phyloP scores from a whole-genome alignment of 257 asterid genomes.

The Haberlea rhodopensis region DNA sequence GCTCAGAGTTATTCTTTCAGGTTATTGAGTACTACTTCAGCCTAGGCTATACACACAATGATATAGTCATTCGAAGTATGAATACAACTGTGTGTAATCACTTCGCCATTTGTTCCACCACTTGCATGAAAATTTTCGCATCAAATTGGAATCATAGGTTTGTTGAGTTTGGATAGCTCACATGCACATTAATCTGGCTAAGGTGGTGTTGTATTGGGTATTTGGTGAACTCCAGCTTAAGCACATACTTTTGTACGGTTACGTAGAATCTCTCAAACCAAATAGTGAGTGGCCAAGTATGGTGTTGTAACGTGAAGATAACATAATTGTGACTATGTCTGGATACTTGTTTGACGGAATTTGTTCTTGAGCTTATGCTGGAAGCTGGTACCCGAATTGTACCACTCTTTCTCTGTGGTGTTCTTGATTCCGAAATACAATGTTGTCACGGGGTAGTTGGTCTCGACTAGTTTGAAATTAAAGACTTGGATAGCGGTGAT shows the following conservation, averaged over 20 bases:
- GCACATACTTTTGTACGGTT: no score
- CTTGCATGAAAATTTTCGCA: not conserved
- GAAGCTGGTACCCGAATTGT: not conserved
- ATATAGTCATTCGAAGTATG: not conserved
- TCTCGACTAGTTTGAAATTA: no score
- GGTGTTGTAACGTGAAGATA: no score
- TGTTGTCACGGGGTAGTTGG: not conserved
- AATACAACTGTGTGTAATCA: not conserved
- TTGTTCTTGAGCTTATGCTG: not conserved
- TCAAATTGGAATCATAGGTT: not conserved
- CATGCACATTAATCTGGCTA: not conserved
- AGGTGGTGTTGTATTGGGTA: not conserved
- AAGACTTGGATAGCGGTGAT: not conserved
- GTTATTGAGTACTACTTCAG: not conserved
- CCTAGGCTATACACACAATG: not conserved
- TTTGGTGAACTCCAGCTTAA: not conserved
- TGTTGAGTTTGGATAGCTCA: not conserved
- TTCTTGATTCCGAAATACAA: not conserved
- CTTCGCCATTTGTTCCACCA: not conserved
- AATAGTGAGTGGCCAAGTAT: not conserved
- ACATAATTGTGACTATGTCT: not conserved
- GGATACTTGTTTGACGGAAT: not conserved
- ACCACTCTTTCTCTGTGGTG: not conserved
- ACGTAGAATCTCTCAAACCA: not conserved
- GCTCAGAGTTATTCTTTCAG: not conserved